Evolutionary conservation across 2,329 filamentous ascomycete genomes (phyloP).

Genomic region (Xylariaceae sp.): DNA sequence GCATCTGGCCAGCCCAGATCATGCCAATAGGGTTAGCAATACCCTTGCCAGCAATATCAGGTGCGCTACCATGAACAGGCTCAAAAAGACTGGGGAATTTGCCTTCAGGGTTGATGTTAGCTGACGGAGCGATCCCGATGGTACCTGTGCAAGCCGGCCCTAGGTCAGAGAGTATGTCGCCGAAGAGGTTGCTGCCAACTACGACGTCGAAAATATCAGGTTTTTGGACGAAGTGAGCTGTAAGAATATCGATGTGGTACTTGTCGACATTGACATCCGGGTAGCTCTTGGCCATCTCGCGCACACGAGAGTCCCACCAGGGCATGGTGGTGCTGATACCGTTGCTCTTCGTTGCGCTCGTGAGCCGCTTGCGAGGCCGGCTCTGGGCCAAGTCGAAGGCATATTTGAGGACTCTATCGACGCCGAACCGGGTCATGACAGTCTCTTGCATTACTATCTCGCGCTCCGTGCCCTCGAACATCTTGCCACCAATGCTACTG

Average conservation of each 20-base stretch:
- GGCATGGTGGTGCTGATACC: slow-evolving; percentile 70
- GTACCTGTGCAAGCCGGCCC: slow-evolving; percentile 69
- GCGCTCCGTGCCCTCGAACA: slow-evolving; percentile 63
- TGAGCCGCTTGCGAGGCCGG: slow-evolving; percentile 61
- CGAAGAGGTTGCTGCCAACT: slow-evolving; percentile 65
- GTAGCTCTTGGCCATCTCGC: slow-evolving; percentile 58
- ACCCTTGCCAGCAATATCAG: slow-evolving; percentile 69
- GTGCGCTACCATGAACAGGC: slow-evolving; percentile 68
- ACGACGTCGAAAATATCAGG: slow-evolving; percentile 64
- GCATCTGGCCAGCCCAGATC: slow-evolving; percentile 74
- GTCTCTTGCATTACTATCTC: slow-evolving; percentile 66
- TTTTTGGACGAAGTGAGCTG: slow-evolving; percentile 65
- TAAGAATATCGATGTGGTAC: slow-evolving; percentile 71
- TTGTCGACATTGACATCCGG: slow-evolving; percentile 65
- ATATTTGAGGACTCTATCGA: slow-evolving; percentile 65
- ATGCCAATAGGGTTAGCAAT: slow-evolving; percentile 69
- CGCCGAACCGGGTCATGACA: slow-evolving; percentile 64
- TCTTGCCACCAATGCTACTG: slow-evolving; percentile 66
- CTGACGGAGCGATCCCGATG: slow-evolving; percentile 71
- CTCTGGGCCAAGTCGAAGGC: slow-evolving; percentile 65
- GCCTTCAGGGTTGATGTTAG: slow-evolving; percentile 66
- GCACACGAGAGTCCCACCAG: slow-evolving; percentile 67
- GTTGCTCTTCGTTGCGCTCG: slow-evolving; percentile 71
- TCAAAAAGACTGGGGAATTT: slow-evolving; percentile 68
- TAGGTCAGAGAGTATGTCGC: slow-evolving; percentile 59